Conservation (phyloP, 2,329 filamentous ascomycete genomes). For the Monosporascus sp. region DNA sequence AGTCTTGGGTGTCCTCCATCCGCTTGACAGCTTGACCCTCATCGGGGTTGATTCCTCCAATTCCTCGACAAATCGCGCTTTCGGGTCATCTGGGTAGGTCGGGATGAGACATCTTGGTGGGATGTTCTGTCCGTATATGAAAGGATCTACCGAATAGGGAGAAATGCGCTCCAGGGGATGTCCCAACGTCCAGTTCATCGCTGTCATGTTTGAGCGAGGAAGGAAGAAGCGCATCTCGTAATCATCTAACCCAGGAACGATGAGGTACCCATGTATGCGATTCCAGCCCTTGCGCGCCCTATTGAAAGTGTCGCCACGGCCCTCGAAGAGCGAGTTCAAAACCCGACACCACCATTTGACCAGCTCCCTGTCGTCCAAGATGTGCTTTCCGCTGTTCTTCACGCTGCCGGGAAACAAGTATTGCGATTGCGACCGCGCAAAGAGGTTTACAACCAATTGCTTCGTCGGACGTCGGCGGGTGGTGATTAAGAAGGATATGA, state of each 20-base stretch:
- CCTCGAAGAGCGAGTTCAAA: constrained; percentile 66
- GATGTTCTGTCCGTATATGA: constrained; percentile 41
- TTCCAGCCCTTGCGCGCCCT: constrained; percentile 32
- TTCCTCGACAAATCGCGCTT: constrained; percentile 82
- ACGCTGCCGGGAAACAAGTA: constrained; percentile 93
- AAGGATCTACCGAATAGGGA: constrained; percentile 50
- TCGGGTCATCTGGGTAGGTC: constrained; percentile 91
- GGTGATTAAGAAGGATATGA: constrained; percentile 69
- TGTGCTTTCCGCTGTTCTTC: constrained; percentile 79
- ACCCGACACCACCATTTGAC: constrained; percentile 96
- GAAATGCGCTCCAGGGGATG: constrained; percentile 63
- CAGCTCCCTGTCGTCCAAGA: constrained; percentile 82
- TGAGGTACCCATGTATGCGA: constrained; percentile 67
- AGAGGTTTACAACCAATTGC: constrained; percentile 77
- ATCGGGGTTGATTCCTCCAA: constrained; percentile 67
- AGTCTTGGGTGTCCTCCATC: constrained; percentile 78
- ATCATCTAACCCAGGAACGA: constrained; percentile 81
- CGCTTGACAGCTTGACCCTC: constrained; percentile 51
- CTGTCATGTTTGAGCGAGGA: constrained; percentile 47
- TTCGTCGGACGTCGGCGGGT: constrained; percentile 58
- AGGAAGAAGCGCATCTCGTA: constrained; percentile 76
- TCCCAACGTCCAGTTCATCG: constrained; percentile 62
- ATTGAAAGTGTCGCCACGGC: constrained; percentile 29
- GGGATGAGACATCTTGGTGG: constrained; percentile 83
- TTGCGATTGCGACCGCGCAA: constrained; percentile 85